A percentile compares a stretch with the other conserved stretches of the same genome.
These are phyloP conservation scores for Spergularia marina DNA, from an alignment of 148 eudicot genomes.

Conservation along the genomic window DNA sequence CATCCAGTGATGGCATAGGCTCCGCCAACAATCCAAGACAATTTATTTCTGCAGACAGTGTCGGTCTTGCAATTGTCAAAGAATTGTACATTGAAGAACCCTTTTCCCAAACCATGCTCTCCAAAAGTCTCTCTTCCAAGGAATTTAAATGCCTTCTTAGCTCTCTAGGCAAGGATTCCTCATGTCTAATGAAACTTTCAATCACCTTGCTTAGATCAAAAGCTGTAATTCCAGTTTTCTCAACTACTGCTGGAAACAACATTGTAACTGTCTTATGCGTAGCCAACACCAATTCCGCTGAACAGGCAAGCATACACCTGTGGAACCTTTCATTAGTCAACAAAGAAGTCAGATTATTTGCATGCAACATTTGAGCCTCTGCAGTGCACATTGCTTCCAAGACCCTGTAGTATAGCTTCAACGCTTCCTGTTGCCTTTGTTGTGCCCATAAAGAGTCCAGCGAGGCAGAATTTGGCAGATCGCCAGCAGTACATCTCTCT, in stretches of 20 bases:
- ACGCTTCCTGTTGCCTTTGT: slow-evolving; percentile 76
- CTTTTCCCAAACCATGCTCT: slow-evolving; percentile 99
- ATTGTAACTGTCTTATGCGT: slow-evolving; percentile 93
- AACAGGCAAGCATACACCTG: slow-evolving; percentile 97
- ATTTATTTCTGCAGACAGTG: slow-evolving; percentile 68
- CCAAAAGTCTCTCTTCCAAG: slow-evolving; percentile 86
- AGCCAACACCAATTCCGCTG: slow-evolving; percentile 97
- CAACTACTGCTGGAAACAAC: slow-evolving; percentile 96
- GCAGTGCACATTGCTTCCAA: slow-evolving; percentile 88
- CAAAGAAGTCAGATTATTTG: slow-evolving; percentile 75
- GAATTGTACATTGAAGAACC: slow-evolving; percentile 99
- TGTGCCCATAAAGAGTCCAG: slow-evolving; percentile 95
- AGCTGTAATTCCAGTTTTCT: slow-evolving; percentile 94
- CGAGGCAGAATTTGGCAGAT: slow-evolving; percentile 61
- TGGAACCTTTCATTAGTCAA: slow-evolving; percentile 95
- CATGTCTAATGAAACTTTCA: slow-evolving; percentile 94
- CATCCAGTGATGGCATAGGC: slow-evolving; percentile 96
- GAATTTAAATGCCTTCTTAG: slow-evolving; percentile 89
- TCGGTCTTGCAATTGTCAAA: slow-evolving; percentile 72
- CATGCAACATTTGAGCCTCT: slow-evolving; percentile 70
- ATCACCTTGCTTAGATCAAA: slow-evolving; percentile 99
- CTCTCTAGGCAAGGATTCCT: slow-evolving; percentile 92
- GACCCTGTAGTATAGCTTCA: slow-evolving; percentile 84
- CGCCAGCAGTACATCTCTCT: slow-evolving; percentile 53
- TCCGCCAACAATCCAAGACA: slow-evolving; percentile 87